Conservation (phyloP, 1,139 yeast species). For the Blastobotrys ciferrii region DNA sequence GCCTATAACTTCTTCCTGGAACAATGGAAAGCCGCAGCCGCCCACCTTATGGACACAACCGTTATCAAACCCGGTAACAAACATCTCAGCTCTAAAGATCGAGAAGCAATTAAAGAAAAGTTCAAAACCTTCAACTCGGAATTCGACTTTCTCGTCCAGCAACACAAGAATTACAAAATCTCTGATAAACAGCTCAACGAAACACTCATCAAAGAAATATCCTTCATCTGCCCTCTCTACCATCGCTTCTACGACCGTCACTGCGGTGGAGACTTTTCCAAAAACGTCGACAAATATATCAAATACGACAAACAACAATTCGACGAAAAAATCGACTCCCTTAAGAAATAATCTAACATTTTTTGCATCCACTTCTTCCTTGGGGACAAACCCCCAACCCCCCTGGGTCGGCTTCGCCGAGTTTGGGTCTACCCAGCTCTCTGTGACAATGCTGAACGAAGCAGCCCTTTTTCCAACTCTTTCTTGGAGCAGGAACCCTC, state of each 20-base stretch:
- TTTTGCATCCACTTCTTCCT: no score
- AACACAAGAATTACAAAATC: constrained; percentile 62
- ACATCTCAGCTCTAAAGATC: constrained; percentile 53
- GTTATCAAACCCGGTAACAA: constrained; percentile 29
- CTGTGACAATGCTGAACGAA: no score
- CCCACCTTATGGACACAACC: constrained; percentile 56
- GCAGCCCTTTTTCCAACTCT: no score
- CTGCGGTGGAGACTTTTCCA: constrained; percentile 66
- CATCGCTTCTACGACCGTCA: constrained; percentile 79
- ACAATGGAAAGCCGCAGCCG: constrained; percentile 81
- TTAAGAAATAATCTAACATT: constrained; percentile 27
- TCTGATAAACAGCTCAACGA: constrained; percentile 65
- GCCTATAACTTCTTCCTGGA: constrained; percentile 73
- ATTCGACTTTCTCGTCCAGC: constrained; percentile 68
- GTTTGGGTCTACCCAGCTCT: no score
- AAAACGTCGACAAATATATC: constrained; percentile 69
- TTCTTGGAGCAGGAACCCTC: no score
- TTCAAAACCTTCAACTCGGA: constrained; percentile 79
- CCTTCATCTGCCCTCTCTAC: constrained; percentile 77
- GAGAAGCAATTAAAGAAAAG: constrained; percentile 81
- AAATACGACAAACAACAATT: constrained; percentile 65
- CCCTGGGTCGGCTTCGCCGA: no score
- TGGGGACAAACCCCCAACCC: no score
- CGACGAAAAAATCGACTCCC: constrained; percentile 46
- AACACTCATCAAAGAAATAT: constrained; percentile 62